phyloP scores from a whole-genome alignment of 495 filamentous ascomycete genomes.

The Articulospora tetracladia region DNA sequence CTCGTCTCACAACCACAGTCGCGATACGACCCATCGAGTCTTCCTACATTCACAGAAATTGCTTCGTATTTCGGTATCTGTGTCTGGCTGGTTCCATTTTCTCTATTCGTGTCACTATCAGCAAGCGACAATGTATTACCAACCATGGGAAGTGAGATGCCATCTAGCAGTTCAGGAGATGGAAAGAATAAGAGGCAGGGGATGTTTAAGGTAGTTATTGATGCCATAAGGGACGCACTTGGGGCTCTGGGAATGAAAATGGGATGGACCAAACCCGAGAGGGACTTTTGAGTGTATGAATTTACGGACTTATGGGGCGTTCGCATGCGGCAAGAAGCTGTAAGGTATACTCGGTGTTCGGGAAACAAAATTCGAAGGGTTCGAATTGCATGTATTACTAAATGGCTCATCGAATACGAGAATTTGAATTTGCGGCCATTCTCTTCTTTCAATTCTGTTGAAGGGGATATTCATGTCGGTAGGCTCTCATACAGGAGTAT shows the following conservation, averaged over 20 bases:
- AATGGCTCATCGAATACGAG: background rate
- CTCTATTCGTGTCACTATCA: constrained; percentile 87
- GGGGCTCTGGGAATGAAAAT: constrained; percentile 67
- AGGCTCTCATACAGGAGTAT: background rate
- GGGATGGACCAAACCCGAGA: constrained; percentile 41
- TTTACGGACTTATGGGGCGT: constrained; percentile 6
- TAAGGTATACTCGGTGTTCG: background rate
- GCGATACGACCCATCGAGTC: constrained; percentile 45
- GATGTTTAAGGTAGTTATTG: constrained; percentile 87
- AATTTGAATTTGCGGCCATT: background rate
- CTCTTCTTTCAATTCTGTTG: too few species aligned
- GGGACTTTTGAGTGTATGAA: constrained; percentile 21
- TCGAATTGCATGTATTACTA: background rate
- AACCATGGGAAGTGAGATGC: constrained; percentile 60
- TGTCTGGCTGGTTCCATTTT: constrained; percentile 95
- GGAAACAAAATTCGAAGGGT: background rate
- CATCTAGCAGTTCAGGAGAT: constrained; percentile 36
- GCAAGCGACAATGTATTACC: constrained; percentile 94
- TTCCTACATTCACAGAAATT: constrained; percentile 90
- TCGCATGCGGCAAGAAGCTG: background rate
- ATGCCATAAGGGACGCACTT: constrained; percentile 68
- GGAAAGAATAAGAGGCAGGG: constrained; percentile 64
- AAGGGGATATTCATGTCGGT: too few species aligned
- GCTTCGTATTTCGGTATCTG: constrained; percentile 94
- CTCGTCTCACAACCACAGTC: constrained; percentile 29